Conservation (phyloP, 2,329 filamentous ascomycete genomes). For the Penicillium psychrosexuale region DNA sequence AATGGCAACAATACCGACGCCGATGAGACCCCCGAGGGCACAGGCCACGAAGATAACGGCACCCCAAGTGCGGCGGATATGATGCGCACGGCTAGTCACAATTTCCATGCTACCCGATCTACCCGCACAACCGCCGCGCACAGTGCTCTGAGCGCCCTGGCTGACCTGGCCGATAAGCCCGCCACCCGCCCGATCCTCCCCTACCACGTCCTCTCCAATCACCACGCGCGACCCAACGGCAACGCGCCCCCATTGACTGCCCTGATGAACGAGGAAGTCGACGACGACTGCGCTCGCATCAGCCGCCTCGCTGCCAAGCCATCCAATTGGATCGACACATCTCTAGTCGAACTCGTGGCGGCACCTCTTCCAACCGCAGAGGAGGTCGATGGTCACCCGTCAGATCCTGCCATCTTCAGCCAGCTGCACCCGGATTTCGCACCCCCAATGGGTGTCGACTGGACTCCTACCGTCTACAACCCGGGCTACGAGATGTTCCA, state of each 20-base stretch:
- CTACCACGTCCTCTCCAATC: constrained; percentile 47
- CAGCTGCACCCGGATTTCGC: constrained; percentile 47
- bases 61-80: constrained; percentile 52
- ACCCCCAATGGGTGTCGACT: constrained; percentile 42
- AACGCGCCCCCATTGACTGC: constrained; percentile 44
- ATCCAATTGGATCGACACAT: constrained; percentile 41
- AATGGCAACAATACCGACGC: constrained; percentile 44
- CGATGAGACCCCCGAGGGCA: constrained; percentile 39
- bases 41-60: constrained; percentile 42
- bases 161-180: constrained; percentile 53
- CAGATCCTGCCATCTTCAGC: constrained; percentile 37
- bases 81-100: constrained; percentile 59
- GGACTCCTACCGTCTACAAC: constrained; percentile 35
- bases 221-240: constrained; percentile 44
- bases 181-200: constrained; percentile 46
- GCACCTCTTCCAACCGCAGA: constrained; percentile 30
- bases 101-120: constrained; percentile 54
- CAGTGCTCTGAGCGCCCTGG: constrained; percentile 54
- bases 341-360: constrained; percentile 40
- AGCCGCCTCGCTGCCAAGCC: constrained; percentile 40
- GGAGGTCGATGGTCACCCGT: constrained; percentile 27
- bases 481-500: constrained; percentile 28
- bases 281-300: constrained; percentile 46
- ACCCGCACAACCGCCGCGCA: constrained; percentile 50
- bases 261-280: constrained; percentile 47